A percentile compares a stretch with the other conserved stretches of the same genome.
These are phyloP conservation scores for Pleurotus citrinopileatus DNA, from an alignment of 768 basidiomycete species.

Conservation along the genomic window DNA sequence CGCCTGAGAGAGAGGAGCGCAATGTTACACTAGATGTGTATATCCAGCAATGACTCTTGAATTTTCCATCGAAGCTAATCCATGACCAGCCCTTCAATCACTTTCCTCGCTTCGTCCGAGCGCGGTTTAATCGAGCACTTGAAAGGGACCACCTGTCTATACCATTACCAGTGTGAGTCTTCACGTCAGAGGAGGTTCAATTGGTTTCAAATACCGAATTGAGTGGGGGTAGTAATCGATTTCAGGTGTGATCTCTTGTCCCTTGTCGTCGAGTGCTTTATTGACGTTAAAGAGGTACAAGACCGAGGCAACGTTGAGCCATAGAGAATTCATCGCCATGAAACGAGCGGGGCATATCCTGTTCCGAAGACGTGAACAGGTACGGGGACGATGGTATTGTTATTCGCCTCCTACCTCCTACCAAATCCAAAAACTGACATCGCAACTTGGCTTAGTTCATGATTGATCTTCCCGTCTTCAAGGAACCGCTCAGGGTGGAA, in stretches of 20 bases:
- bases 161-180: constrained; percentile 8
- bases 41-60: too few relatives aligned
- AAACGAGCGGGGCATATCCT: constrained; percentile 11
- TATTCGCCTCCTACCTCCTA: neutral
- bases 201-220: constrained; percentile 28
- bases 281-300: constrained; percentile 11
- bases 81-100: too few relatives aligned
- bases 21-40: too few relatives aligned
- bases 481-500: constrained; percentile 49
- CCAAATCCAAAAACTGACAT: constrained; percentile 35
- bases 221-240: constrained; percentile 30
- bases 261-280: constrained; percentile 11
- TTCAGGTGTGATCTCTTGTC: constrained; percentile 10
- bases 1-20: too few relatives aligned
- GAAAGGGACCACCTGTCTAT: constrained; percentile 1
- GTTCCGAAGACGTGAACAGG: too few relatives aligned
- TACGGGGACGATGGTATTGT: too few relatives aligned
- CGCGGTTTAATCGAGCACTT: constrained; percentile 8
- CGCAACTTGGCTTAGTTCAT: neutral
- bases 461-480: constrained; percentile 29
- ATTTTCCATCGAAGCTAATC: too few relatives aligned
- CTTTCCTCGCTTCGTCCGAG: too few relatives aligned
- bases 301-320: constrained; percentile 8
- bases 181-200: neutral
- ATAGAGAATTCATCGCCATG: constrained; percentile 5